Evolutionary conservation across 176 grass and related monocot species (phyloP), one percentile per base, ranked within the genome.

Genomic region (Chloris gayana): DNA sequence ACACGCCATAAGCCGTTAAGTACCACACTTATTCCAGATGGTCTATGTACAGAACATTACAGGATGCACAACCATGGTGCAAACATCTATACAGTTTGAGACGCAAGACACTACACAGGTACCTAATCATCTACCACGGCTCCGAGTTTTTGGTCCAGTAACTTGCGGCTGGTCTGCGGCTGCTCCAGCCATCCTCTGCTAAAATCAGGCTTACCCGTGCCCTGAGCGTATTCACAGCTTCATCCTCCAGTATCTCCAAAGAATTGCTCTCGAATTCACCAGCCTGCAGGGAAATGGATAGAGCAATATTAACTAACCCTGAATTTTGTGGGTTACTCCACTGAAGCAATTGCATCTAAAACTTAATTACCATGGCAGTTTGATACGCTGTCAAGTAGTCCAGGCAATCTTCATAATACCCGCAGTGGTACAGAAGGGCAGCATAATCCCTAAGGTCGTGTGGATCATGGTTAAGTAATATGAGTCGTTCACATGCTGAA

Each of bases 71-170:
- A 25, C 10, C 13, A 67, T 73, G 34, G 21, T 64, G 60, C 17
- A 38, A 46, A 65, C 34, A 25, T 3, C 3, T 73, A 67, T 50
- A 70, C 76, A 64, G 22, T 9, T 33, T 53, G 31, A n/a, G n/a
- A n/a, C n/a, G n/a, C n/a, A n/a, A n/a, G n/a, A n/a, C n/a, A n/a
- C n/a, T n/a, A n/a, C n/a, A n/a, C n/a, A n/a, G n/a, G n/a, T n/a
- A n/a, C n/a, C n/a, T n/a, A n/a, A n/a, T n/a, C n/a, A n/a, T 84
- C 81, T 98, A 94, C 95, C 92, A 98, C 5, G 95, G 92, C 71
- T 98, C 95, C 0, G 82, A 87, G 70, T 84, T 89, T 25, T 77
- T 89, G 50, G 87, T 94, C 90, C 95, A 91, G 69, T 92, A 98
- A 81, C 69, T 89, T 47, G 46, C 32, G 0, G 63, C 46, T 7